A percentile compares a stretch with the other conserved stretches of the same genome.
Evolutionary conservation across 2,329 filamentous ascomycete species (phyloP).

Genomic region (Kalaharituber pfeilii): DNA sequence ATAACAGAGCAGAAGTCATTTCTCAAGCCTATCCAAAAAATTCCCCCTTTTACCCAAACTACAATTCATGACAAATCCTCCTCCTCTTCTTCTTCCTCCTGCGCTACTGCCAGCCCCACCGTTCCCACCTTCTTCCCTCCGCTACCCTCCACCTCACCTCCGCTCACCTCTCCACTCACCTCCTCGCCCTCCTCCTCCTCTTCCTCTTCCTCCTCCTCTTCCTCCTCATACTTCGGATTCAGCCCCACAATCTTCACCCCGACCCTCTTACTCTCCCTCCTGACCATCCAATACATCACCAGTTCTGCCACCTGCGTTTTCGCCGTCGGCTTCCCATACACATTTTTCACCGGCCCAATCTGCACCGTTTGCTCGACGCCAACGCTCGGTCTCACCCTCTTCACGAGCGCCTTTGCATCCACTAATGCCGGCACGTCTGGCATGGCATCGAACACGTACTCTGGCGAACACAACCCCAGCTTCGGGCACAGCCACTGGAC

Average conservation of each 20-base stretch:
- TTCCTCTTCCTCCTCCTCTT: background rate
- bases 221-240: background rate
- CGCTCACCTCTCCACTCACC: background rate
- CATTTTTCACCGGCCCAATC: constrained; percentile 13
- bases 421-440: constrained; percentile 9
- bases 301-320: constrained; percentile 11
- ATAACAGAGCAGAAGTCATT: too few relatives aligned
- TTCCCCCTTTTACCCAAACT: too few relatives aligned
- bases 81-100: too few relatives aligned
- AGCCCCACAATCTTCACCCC: constrained; percentile 9
- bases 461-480: constrained; percentile 12
- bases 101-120: background rate
- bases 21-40: too few relatives aligned
- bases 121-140: background rate
- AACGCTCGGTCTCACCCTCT: constrained; percentile 2
- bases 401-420: constrained; percentile 13
- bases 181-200: background rate
- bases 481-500: constrained; percentile 12
- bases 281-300: constrained; percentile 10
- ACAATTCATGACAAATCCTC: too few relatives aligned
- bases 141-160: background rate
- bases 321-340: constrained; percentile 16
- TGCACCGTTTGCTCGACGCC: constrained; percentile 8
- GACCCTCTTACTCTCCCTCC: constrained; percentile 13
- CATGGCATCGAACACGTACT: constrained; percentile 10